Conservation (phyloP, 2,329 filamentous ascomycete genomes). For the Remersonia thermophila region DNA sequence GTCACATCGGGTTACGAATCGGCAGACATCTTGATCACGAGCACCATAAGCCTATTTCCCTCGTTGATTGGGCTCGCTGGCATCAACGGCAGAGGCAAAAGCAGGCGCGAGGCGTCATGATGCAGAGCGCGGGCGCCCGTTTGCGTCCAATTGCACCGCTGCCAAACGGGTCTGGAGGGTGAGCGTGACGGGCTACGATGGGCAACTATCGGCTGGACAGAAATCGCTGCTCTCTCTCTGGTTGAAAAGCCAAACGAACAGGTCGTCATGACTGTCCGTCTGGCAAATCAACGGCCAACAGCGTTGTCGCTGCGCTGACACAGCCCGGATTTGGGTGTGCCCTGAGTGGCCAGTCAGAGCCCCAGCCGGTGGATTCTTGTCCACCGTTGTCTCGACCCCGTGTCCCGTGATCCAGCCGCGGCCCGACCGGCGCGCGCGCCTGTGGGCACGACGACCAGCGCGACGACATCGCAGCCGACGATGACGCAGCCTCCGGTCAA, state of each 20-base stretch:
- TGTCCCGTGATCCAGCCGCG: background rate
- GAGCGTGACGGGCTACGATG: no score
- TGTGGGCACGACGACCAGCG: no score
- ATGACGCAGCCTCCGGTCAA: no score
- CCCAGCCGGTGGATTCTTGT: background rate
- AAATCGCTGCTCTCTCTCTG: conserved; percentile 9
- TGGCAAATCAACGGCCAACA: no score
- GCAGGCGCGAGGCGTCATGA: conserved; percentile 2
- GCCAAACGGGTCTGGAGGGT: background rate
- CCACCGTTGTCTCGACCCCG: background rate
- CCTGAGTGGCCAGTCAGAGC: conserved; percentile 12
- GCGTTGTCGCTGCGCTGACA: conserved; percentile 16
- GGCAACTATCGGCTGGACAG: conserved; percentile 8
- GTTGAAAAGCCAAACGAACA: no score
- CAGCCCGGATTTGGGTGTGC: conserved; percentile 8
- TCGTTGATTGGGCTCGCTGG: conserved; percentile 5
- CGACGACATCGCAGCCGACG: no score
- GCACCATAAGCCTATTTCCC: background rate
- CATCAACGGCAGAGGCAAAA: background rate
- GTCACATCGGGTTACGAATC: conserved; percentile 7
- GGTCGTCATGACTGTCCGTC: no score
- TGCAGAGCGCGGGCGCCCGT: background rate
- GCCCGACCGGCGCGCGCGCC: no score
- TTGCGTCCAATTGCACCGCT: conserved; percentile 9
- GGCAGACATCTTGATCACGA: conserved; percentile 14